Base-by-base conservation (phyloP, 352 stramenopile genomes). In the Pythium monospermum region DNA sequence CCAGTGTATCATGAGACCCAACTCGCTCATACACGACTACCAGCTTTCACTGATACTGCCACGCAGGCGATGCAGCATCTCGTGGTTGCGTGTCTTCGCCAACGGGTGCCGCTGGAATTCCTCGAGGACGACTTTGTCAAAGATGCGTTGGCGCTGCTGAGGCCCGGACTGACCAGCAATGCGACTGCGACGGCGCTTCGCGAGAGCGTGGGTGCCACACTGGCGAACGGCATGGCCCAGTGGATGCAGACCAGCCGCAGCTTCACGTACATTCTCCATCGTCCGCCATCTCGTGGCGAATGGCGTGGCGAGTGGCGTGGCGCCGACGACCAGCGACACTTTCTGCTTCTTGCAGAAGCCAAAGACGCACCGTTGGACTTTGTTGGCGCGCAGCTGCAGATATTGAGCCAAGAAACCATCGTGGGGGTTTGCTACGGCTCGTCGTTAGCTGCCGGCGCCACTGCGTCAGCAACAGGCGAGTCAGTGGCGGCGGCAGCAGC, bases 21-120 rank as follows among this genome's bases (percentile, higher is more conserved):
- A 25, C 19, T 12, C 2, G 36, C 12, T 15, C 6, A 18, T 53
- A 16, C 16, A n/a, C n/a, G n/a, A n/a, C n/a, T n/a, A n/a, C n/a
- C n/a, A n/a, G n/a, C n/a, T n/a, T n/a, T n/a, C n/a, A n/a, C n/a
- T n/a, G n/a, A n/a, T n/a, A n/a, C n/a, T n/a, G n/a, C 45, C 19
- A 35, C 25, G 6, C 19, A 26, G 5, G 60, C 73, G 47, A 57
- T 73, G 23, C 66, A 73, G 31, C 57, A 75, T 27, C 53, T 83
- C 28, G 66, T 72, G 41, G 59, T 79, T 7, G 66, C 71, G 26
- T 77, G 63, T 48, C 53, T 83, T 22, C 37, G 74, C 30, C 59
- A 70, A 39, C 51, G 66, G 28, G 53, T 73, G 16, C 66, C 66
- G 15, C 41, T 69, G 7, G 12, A 18, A 38, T 68, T 83, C 10